phyloP scores from a whole-genome alignment of 169 alveolate genomes.

The Plasmodium reichenowi region DNA sequence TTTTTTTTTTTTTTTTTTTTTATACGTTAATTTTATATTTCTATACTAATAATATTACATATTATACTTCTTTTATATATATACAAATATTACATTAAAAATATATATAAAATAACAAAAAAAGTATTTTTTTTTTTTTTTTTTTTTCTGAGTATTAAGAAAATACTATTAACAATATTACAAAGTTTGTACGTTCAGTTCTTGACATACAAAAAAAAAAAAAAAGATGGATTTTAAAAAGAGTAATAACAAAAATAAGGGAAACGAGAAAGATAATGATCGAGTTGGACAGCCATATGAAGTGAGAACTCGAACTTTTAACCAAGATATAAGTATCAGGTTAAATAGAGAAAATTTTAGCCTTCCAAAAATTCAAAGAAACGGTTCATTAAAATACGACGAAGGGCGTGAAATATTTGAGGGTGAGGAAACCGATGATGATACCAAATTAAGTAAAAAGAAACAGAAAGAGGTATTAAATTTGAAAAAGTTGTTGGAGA shows the following conservation, averaged over 20 bases:
- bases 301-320: constrained; percentile 13
- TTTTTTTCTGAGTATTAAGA: no score
- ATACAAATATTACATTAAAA: neutral
- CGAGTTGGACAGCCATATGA: neutral
- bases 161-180: neutral
- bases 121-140: neutral
- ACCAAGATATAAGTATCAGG: constrained; percentile 16
- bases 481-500: constrained; percentile 32
- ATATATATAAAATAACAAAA: neutral
- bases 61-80: no score
- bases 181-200: neutral
- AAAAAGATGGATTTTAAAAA: constrained; percentile 6
- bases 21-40: no score
- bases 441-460: constrained; percentile 21
- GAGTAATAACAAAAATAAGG: neutral
- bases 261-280: neutral
- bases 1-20: no score
- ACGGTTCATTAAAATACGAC: constrained; percentile 44
- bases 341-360: constrained; percentile 30
- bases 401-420: constrained; percentile 18
- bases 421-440: neutral
- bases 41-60: no score
- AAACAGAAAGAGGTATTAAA: constrained; percentile 19
- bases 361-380: constrained; percentile 43
- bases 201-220: neutral